Evolutionary conservation across 768 basidiomycete genomes (phyloP).

Genomic region (Amylocystis lapponica): DNA sequence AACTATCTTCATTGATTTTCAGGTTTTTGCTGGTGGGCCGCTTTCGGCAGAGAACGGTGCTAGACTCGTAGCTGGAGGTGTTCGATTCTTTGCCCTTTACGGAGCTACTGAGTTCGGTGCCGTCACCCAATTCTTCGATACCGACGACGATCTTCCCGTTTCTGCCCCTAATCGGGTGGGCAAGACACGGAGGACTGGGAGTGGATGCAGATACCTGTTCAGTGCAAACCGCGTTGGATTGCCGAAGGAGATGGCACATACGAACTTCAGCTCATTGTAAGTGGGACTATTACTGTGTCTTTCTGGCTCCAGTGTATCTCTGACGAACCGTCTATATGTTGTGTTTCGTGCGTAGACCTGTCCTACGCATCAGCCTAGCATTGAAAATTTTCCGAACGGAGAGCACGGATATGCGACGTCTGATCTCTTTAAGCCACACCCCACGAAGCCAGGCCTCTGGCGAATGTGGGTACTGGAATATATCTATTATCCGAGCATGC

Average conservation of each 20-base stretch:
- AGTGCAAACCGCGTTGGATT: slow-evolving; percentile 1
- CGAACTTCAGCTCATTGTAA: slow-evolving; percentile 11
- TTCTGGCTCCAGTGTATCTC: too few species aligned
- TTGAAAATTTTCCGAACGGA: slow-evolving; percentile 7
- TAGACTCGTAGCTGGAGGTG: slow-evolving; percentile 12
- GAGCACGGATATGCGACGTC: slow-evolving; percentile 28
- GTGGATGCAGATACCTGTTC: slow-evolving; percentile 1
- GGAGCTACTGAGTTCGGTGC: slow-evolving; percentile 14
- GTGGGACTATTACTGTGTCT: not conserved
- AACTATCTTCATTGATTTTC: not conserved
- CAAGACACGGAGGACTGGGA: slow-evolving; percentile 7
- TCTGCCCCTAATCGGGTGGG: not conserved
- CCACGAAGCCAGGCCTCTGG: slow-evolving; percentile 30
- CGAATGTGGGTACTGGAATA: slow-evolving; percentile 26
- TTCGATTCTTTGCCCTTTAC: slow-evolving; percentile 9
- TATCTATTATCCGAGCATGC: not conserved
- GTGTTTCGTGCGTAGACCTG: slow-evolving; percentile 1
- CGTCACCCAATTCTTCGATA: not conserved
- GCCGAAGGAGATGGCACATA: slow-evolving; percentile 9
- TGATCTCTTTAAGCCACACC: slow-evolving; percentile 37
- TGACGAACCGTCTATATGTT: not conserved
- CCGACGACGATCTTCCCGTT: not conserved
- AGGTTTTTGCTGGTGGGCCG: slow-evolving; percentile 15
- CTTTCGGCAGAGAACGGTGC: slow-evolving; percentile 11
- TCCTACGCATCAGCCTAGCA: not conserved